phyloP scores from a whole-genome alignment of 352 stramenopile genomes.

The Hyaloperonospora brassicae region DNA sequence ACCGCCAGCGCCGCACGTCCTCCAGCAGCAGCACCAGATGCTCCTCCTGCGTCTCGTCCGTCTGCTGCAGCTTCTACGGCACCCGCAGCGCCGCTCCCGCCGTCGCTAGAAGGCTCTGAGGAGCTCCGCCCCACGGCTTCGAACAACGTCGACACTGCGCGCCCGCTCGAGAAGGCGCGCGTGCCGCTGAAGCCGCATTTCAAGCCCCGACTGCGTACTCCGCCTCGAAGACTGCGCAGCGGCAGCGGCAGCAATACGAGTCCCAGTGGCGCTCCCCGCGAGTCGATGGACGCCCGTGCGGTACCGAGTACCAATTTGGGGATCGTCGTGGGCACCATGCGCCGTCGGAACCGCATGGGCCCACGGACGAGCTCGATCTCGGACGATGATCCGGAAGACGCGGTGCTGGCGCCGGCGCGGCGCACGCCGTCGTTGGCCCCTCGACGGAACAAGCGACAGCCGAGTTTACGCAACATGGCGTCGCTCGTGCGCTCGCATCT shows the following conservation, averaged over 20 bases:
- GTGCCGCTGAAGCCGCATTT: constrained; percentile 12
- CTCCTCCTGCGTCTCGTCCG: neutral
- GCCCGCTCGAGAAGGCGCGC: constrained; percentile 5
- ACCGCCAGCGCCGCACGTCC: neutral
- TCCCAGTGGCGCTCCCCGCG: constrained; percentile 11
- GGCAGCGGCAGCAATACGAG: constrained; percentile 37
- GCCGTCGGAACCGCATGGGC: constrained; percentile 29
- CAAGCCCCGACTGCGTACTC: constrained; percentile 18
- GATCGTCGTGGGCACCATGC: constrained; percentile 32
- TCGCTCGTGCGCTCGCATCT: constrained; percentile 54
- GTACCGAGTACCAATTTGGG: constrained; percentile 28
- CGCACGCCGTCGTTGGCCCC: constrained; percentile 4
- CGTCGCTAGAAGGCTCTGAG: neutral
- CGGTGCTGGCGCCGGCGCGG: constrained; percentile 9
- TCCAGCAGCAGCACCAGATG: neutral
- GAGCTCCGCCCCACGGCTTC: constrained; percentile 9
- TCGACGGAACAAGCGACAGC: constrained; percentile 33
- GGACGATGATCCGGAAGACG: constrained; percentile 26
- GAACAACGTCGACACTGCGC: neutral
- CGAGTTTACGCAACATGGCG: constrained; percentile 59
- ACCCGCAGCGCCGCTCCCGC: neutral
- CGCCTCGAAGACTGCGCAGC: constrained; percentile 42
- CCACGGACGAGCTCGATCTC: constrained; percentile 25
- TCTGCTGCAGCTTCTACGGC: too few relatives aligned
- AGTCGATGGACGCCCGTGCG: constrained; percentile 16